Base-by-base conservation (phyloP, 2,329 filamentous ascomycete species). In the Dendryphion nanum region DNA sequence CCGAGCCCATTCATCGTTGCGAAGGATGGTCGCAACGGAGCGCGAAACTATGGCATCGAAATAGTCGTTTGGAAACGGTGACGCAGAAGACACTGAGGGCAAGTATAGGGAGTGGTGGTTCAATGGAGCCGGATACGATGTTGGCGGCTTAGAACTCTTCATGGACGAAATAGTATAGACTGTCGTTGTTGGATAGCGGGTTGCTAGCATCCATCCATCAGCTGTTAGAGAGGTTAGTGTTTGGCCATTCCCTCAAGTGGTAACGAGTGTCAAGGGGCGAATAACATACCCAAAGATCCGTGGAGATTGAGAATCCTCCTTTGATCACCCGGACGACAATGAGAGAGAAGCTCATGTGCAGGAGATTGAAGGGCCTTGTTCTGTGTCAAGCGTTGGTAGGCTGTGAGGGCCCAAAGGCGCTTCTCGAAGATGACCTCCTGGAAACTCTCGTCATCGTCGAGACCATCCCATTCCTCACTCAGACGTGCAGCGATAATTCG, bases 331-430 rank as follows among this genome's bases (percentile, higher is more conserved):
- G n/a, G n/a, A n/a, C n/a, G n/a, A n/a, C n/a, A n/a, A n/a, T n/a
- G n/a, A n/a, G n/a, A n/a, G n/a, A n/a, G n/a, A n/a, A n/a, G n/a
- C n/a, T n/a, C n/a, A n/a, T n/a, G n/a, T 7, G 55, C 63, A 37
- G 58, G 51, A 39, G 56, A 42, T 44, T 50, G 48, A 35, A 57
- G 53, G 30, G 41, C 30, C 32, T 44, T 42, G 33, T 41, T 51
- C 21, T 43, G 48, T 23, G 50, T 61, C 20, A 70, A 68, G 24
- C 61, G 50, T 33, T 61, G 71, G 36, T 85, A 63, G 1, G 73
- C 73, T 18, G 75, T 80, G 20, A 83, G 67, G 66, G 88, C 75
- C 79, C 79, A 83, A 28, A 76, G 63, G 50, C 79, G 78, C 53
- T 78, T 77, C 44, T 78, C 74, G 33, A 78, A 65, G 40, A 77